A percentile compares a stretch with the other conserved stretches of the same genome.
Conservation (phyloP, 345 rosid genomes). For the Eucalyptus fibrosa region DNA sequence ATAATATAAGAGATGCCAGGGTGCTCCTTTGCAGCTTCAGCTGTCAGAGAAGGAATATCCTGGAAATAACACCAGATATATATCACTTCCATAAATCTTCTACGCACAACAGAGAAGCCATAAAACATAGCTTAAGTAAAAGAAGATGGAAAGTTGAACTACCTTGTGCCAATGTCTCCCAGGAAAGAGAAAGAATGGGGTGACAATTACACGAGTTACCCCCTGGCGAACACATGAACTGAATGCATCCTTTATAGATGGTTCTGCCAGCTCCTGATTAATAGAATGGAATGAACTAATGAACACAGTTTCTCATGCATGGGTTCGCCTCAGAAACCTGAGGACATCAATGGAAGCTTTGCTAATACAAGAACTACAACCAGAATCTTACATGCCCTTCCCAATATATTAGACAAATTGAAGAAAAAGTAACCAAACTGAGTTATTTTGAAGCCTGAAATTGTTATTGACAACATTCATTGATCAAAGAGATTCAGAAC, state of each 20-base stretch:
- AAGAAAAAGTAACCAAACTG: neutral
- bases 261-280: constrained; percentile 75
- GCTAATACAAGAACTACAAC: neutral
- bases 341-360: neutral
- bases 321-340: neutral
- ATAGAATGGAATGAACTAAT: neutral
- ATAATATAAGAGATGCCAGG: constrained; percentile 53
- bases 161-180: constrained; percentile 97
- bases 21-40: constrained; percentile 88
- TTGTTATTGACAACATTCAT: neutral
- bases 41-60: constrained; percentile 81
- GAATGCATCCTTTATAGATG: constrained; percentile 78
- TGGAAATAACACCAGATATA: constrained; percentile 1
- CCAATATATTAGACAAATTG: neutral
- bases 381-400: neutral
- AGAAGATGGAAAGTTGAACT: neutral
- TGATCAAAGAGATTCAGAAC: neutral
- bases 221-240: constrained; percentile 64
- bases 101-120: neutral
- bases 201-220: constrained; percentile 67
- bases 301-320: neutral
- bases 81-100: neutral
- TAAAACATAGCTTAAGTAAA: neutral
- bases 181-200: constrained; percentile 89
- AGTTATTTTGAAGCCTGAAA: neutral